phyloP scores from a whole-genome alignment of 345 rosid genomes.

The Hibiscus trionum region DNA sequence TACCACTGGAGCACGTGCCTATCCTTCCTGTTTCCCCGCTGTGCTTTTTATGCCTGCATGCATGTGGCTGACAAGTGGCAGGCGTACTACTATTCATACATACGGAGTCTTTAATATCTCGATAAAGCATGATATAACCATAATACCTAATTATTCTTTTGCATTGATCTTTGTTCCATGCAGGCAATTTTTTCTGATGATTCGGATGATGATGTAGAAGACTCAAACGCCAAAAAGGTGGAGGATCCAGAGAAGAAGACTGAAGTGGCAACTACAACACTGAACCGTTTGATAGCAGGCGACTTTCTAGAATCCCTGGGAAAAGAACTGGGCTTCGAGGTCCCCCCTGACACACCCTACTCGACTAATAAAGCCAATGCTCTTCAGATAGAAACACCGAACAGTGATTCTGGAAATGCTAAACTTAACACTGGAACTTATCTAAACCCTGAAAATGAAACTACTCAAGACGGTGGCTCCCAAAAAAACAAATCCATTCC shows the following conservation, averaged over 20 bases:
- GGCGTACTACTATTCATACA: not conserved
- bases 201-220: conserved; percentile 37
- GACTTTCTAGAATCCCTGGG: conserved; percentile 91
- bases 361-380: conserved; percentile 19
- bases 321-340: conserved; percentile 91
- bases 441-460: conserved; percentile 13
- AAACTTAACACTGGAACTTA: not conserved
- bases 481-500: conserved; percentile 13
- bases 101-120: not conserved
- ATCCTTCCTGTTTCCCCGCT: not conserved
- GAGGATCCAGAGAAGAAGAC: conserved; percentile 58
- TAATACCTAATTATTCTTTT: not conserved
- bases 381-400: conserved; percentile 23
- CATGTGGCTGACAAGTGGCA: not conserved
- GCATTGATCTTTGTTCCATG: not conserved
- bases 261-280: conserved; percentile 66
- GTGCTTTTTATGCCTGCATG: not conserved
- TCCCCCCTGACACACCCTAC: conserved; percentile 59
- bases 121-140: not conserved
- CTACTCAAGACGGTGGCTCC: conserved; percentile 18
- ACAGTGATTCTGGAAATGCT: conserved; percentile 16
- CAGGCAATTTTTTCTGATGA: conserved; percentile 12
- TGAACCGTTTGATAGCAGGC: conserved; percentile 87
- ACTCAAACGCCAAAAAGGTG: conserved; percentile 19
- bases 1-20: not conserved